Conservation (phyloP, 257 asterid genomes). For the Ocimum tenuiflorum region DNA sequence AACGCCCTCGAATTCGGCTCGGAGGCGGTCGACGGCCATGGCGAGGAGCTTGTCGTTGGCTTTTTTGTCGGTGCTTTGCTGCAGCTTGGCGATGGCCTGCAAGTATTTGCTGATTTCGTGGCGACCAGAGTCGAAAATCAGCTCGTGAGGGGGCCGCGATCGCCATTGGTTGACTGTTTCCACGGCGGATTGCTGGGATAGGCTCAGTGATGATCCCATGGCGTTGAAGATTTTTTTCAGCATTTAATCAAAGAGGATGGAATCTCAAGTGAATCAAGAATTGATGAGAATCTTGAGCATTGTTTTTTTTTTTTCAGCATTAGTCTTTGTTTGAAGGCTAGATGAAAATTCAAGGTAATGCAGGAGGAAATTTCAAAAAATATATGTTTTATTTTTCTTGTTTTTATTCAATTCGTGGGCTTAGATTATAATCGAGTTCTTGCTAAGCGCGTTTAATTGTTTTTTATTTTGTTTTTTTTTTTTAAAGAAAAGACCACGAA, state of each 20-base stretch:
- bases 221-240: slow-evolving; percentile 18
- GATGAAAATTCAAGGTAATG: background rate
- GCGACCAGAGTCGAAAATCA: slow-evolving; percentile 39
- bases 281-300: background rate
- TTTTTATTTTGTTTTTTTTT: too few species aligned
- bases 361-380: background rate
- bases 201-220: slow-evolving; percentile 29
- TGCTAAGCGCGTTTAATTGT: slow-evolving; percentile 11
- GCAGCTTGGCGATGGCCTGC: slow-evolving; percentile 36
- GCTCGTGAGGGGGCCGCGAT: slow-evolving; percentile 27
- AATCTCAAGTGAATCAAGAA: background rate
- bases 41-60: slow-evolving; percentile 19
- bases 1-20: slow-evolving; percentile 30
- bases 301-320: background rate
- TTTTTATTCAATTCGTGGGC: background rate
- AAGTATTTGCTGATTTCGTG: slow-evolving; percentile 26
- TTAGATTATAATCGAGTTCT: background rate
- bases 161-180: slow-evolving; percentile 31
- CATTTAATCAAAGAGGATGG: slow-evolving; percentile 5
- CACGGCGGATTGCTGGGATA: slow-evolving; percentile 37
- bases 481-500: slow-evolving; percentile 16
- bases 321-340: slow-evolving; percentile 9
- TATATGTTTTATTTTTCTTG: too few species aligned
- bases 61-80: slow-evolving; percentile 1
- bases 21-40: slow-evolving; percentile 35